A percentile compares a stretch with the other conserved stretches of the same genome.
Evolutionary conservation across 345 rosid species (phyloP).

Genomic region (Aquilaria malaccensis): DNA sequence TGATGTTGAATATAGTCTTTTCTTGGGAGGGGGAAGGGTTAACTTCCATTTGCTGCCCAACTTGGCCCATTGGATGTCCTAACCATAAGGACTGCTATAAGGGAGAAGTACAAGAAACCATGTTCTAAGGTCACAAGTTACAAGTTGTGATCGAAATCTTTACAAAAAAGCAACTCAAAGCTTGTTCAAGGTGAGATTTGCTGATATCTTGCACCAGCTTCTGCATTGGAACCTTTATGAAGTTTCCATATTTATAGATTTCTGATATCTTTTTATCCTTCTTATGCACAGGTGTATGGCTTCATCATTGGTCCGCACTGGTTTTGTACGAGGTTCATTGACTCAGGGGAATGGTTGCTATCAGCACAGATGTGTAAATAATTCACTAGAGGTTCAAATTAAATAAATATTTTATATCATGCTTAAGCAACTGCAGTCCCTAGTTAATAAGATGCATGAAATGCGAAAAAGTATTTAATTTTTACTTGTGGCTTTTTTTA

Average conservation of each 20-base stretch:
- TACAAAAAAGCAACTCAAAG: too few relatives aligned
- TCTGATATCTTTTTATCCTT: conserved; percentile 17
- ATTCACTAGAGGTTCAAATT: conserved; percentile 66
- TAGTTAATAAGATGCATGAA: too few relatives aligned
- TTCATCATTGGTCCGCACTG: conserved; percentile 94
- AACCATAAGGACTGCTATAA: too few relatives aligned
- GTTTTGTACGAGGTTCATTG: conserved; percentile 89
- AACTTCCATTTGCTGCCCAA: too few relatives aligned
- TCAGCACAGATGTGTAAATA: conserved; percentile 82
- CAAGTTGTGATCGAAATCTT: too few relatives aligned
- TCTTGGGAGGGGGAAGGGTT: too few relatives aligned
- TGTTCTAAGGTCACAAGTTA: too few relatives aligned
- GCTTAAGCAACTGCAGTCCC: too few relatives aligned
- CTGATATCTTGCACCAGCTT: neutral
- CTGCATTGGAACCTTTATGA: neutral
- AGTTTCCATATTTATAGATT: conserved; percentile 8
- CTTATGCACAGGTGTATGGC: conserved; percentile 76
- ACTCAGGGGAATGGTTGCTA: conserved; percentile 98
- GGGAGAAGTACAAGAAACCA: too few relatives aligned
- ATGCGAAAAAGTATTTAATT: neutral
- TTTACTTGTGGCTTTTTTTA: conserved; percentile 16
- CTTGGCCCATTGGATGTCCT: too few relatives aligned
- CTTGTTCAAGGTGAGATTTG: conserved; percentile 57
- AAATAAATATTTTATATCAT: too few relatives aligned
- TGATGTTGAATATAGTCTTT: too few relatives aligned